Conservation (phyloP, 768 basidiomycete genomes). For the Sarcodon aspratus region DNA sequence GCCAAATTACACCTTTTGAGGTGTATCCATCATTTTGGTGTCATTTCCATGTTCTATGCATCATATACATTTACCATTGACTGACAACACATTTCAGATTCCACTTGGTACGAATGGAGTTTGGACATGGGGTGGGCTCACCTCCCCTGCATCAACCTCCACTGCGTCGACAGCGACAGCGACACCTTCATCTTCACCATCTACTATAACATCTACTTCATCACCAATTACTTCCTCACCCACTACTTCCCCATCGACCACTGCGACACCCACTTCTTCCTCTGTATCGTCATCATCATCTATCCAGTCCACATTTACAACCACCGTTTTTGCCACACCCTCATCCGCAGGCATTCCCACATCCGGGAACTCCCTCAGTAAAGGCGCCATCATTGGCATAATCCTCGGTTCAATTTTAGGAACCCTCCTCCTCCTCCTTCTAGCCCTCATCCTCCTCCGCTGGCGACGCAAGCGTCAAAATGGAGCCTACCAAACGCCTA, state of each 20-base stretch:
- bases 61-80: too few species aligned
- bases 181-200: slow-evolving; percentile 17
- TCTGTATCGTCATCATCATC: slow-evolving; percentile 1
- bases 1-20: too few species aligned
- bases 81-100: slow-evolving; percentile 34
- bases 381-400: slow-evolving; percentile 38
- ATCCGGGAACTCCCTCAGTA: too few species aligned
- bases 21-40: too few species aligned
- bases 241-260: slow-evolving; percentile 2
- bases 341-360: slow-evolving; percentile 13
- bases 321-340: slow-evolving; percentile 7
- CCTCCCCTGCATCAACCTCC: slow-evolving; percentile 40
- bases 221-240: slow-evolving; percentile 1
- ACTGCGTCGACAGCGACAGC: slow-evolving; percentile 10
- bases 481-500: too few species aligned
- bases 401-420: slow-evolving; percentile 52
- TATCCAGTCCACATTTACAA: slow-evolving; percentile 1
- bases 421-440: slow-evolving; percentile 41
- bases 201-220: slow-evolving; percentile 9
- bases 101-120: slow-evolving; percentile 50
- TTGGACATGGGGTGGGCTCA: slow-evolving; percentile 66
- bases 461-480: too few species aligned
- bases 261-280: not conserved
- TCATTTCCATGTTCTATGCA: too few species aligned
- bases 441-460: too few species aligned